Percentiles rank a stretch among this genome's conserved stretches.
Evolutionary conservation across 2,329 filamentous ascomycete species (phyloP).

Genomic region (Epichloe aotearoae): DNA sequence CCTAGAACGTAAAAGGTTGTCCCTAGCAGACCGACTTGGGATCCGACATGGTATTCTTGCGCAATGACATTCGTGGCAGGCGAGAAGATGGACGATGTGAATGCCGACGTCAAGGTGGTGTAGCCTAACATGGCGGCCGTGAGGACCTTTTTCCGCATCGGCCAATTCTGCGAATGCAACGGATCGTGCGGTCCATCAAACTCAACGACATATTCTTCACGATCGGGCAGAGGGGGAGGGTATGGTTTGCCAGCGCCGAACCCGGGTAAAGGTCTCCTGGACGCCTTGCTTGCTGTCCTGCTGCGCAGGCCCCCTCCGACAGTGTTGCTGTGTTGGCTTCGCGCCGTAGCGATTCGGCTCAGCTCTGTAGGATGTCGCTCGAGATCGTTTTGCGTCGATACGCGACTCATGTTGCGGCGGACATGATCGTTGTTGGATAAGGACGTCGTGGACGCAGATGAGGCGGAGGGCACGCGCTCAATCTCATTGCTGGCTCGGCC

Average conservation of each 20-base stretch:
- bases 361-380: slow-evolving; percentile 58
- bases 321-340: slow-evolving; percentile 57
- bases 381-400: slow-evolving; percentile 53
- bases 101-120: slow-evolving; percentile 58
- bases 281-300: slow-evolving; percentile 31
- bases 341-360: slow-evolving; percentile 56
- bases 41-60: slow-evolving; percentile 43
- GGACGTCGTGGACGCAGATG: slow-evolving; percentile 36
- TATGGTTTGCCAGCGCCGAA: slow-evolving; percentile 66
- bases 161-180: slow-evolving; percentile 80
- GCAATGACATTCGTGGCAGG: slow-evolving; percentile 47
- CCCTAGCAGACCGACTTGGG: slow-evolving; percentile 50
- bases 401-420: slow-evolving; percentile 39
- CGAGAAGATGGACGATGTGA: slow-evolving; percentile 65
- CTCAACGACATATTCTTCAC: slow-evolving; percentile 69
- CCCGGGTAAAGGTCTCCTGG: slow-evolving; percentile 45
- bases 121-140: slow-evolving; percentile 59
- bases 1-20: slow-evolving; percentile 59
- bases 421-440: slow-evolving; percentile 25
- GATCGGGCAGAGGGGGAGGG: slow-evolving; percentile 55
- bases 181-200: slow-evolving; percentile 78
- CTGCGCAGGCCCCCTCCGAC: slow-evolving; percentile 40
- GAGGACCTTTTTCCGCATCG: slow-evolving; percentile 59
- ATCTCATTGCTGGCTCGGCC: slow-evolving; percentile 39
- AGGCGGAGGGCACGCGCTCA: slow-evolving; percentile 43